phyloP scores from a whole-genome alignment of 106 monocot genomes.

The Dactylorhiza incarnata region DNA sequence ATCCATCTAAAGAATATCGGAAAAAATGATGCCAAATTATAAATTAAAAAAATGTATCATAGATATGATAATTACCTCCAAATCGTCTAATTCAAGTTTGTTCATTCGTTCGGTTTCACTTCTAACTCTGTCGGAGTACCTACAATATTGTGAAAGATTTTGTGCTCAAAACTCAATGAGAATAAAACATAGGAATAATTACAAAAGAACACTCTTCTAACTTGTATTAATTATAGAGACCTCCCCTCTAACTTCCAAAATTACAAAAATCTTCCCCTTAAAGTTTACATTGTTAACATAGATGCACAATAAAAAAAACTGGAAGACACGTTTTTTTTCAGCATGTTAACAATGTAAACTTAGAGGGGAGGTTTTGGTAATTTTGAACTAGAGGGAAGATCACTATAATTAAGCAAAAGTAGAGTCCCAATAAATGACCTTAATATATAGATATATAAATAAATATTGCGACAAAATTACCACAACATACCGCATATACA shows the following conservation, averaged over 20 bases:
- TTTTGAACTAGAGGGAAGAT: no score
- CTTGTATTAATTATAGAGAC: no score
- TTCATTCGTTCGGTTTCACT: slow-evolving; percentile 61
- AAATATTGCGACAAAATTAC: not conserved
- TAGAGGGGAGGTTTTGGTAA: no score
- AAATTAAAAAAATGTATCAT: not conserved
- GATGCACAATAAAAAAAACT: no score
- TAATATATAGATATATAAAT: not conserved
- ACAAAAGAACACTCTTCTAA: no score
- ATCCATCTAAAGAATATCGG: slow-evolving; percentile 60
- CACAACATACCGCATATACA: slow-evolving; percentile 59
- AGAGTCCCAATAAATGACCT: no score
- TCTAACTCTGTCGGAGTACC: slow-evolving; percentile 84
- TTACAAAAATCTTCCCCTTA: no score
- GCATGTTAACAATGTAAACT: no score
- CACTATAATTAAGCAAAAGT: no score
- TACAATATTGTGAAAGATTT: slow-evolving; percentile 18
- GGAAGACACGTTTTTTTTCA: no score
- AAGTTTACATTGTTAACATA: no score
- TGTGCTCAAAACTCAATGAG: not conserved
- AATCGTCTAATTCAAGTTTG: slow-evolving; percentile 76
- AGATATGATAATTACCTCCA: slow-evolving; percentile 50
- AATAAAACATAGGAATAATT: not conserved
- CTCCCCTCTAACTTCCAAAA: no score
- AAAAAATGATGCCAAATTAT: not conserved